Percentiles rank a stretch among this genome's conserved stretches.
These are phyloP conservation scores for Aspergillus tanneri DNA, from an alignment of 2,329 filamentous ascomycete species.

Conservation along the genomic window DNA sequence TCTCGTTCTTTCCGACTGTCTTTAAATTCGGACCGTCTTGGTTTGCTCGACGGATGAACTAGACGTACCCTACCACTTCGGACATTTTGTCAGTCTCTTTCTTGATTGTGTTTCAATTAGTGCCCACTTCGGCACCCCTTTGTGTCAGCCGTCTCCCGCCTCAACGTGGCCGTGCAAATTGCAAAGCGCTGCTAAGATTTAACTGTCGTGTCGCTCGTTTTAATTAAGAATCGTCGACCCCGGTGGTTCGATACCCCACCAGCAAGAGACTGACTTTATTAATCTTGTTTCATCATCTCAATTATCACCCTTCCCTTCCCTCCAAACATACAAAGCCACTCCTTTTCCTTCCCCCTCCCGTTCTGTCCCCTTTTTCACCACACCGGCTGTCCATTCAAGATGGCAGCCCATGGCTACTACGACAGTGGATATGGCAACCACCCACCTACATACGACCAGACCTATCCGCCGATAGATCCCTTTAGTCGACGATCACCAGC, in stretches of 20 bases:
- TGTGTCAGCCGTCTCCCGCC: constrained; percentile 5
- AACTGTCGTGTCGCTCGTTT: neutral
- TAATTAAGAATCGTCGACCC: neutral
- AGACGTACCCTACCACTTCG: neutral
- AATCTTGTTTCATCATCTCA: no score
- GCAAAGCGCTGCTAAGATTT: constrained; percentile 1
- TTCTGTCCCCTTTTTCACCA: constrained; percentile 5
- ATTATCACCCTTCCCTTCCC: constrained; percentile 1
- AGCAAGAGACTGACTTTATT: constrained; percentile 2
- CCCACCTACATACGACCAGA: constrained; percentile 34
- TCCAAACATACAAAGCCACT: neutral
- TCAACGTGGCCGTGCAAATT: constrained; percentile 15
- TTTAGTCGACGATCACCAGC: constrained; percentile 34
- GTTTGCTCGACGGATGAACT: no score
- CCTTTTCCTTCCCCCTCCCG: constrained; percentile 5
- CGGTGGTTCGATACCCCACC: neutral
- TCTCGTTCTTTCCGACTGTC: neutral
- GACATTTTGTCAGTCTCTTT: neutral
- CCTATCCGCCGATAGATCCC: constrained; percentile 37
- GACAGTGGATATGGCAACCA: constrained; percentile 41
- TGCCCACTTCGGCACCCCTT: neutral
- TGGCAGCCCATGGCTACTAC: constrained; percentile 69
- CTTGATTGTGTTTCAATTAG: neutral
- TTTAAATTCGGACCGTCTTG: neutral
- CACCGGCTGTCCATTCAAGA: constrained; percentile 36